Evolutionary conservation across 495 filamentous ascomycete genomes (phyloP), one percentile per base, ranked within the genome.

Genomic region (Talaromyces ruber): DNA sequence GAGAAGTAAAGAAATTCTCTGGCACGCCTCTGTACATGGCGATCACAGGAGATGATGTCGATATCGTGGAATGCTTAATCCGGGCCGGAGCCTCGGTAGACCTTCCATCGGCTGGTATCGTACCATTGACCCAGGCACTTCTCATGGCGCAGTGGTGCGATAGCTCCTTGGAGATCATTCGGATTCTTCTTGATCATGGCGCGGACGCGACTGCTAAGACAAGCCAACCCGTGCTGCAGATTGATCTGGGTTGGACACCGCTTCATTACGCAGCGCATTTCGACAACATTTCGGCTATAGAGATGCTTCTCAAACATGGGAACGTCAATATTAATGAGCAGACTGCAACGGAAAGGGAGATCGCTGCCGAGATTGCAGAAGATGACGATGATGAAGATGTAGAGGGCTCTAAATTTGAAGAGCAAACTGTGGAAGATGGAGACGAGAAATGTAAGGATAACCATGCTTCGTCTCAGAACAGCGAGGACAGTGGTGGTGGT

Each of bases 151-250:
- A 28, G 16, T 26, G 7, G 4, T 29, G 4, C 6, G 52, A 30
- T 0, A 18, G 16, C 4, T 8, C 25, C 4, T 16, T 26, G 22
- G 21, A 55, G 52, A 55, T 28, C 25, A 61, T 64, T 28, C 58
- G 45, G 50, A 45, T 64, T 51, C 65, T 67, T 14, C 53, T 67
- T 16, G 39, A 64, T 43, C 26, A 47, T 3, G 56, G 65, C 22
- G 64, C 65, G 60, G 59, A 71, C 12, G 45, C 67, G 22, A 59
- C 63, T 39, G 8, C 5, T 8, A 37, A 30, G 53, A 56, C 7
- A 7, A n/a, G 12, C 16, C 1, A 8, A 6, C 25, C 53, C 6
- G 9, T 24, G 47, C 8, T 24, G 5, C 6, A 2, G 22, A 22
- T 5, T 30, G 16, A 39, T 26, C 2, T 8, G 29, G 55, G 26